Evolutionary conservation across 2,329 filamentous ascomycete species (phyloP).

Genomic region (Arthrobotrys pseudoclavata): DNA sequence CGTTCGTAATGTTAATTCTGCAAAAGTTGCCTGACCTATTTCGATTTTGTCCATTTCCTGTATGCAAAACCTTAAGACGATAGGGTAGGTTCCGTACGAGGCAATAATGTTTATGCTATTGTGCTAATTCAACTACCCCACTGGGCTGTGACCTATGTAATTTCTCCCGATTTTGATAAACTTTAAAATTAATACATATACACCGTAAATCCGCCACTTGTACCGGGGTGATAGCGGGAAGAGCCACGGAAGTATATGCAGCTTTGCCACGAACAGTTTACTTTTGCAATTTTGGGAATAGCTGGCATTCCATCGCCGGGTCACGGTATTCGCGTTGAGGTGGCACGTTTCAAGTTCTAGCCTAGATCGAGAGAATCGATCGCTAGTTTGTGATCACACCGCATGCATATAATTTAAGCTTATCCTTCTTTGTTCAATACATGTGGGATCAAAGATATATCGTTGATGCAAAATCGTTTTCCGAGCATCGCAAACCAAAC

Average conservation of each 20-base stretch:
- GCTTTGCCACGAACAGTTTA: not conserved
- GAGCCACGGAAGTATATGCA: not conserved
- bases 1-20: conserved; percentile 7
- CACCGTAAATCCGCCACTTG: not conserved
- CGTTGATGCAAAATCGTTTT: conserved; percentile 19
- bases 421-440: not conserved
- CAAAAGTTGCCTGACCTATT: conserved; percentile 4
- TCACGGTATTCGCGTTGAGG: conserved; percentile 7
- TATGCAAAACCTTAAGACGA: not conserved
- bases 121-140: not conserved
- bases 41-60: conserved; percentile 4
- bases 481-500: conserved; percentile 1
- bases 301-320: conserved; percentile 13
- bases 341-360: not conserved
- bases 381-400: not conserved
- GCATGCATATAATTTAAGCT: conserved; percentile 4
- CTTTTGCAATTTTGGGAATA: conserved; percentile 38
- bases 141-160: too few relatives aligned
- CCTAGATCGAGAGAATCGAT: not conserved
- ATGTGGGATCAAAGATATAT: not conserved
- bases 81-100: not conserved
- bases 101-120: conserved; percentile 10
- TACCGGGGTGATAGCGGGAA: not conserved
- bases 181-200: too few relatives aligned
- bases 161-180: too few relatives aligned